Conservation (phyloP, 1,284 basidiomycete species). For the Rhodofomes roseus region DNA sequence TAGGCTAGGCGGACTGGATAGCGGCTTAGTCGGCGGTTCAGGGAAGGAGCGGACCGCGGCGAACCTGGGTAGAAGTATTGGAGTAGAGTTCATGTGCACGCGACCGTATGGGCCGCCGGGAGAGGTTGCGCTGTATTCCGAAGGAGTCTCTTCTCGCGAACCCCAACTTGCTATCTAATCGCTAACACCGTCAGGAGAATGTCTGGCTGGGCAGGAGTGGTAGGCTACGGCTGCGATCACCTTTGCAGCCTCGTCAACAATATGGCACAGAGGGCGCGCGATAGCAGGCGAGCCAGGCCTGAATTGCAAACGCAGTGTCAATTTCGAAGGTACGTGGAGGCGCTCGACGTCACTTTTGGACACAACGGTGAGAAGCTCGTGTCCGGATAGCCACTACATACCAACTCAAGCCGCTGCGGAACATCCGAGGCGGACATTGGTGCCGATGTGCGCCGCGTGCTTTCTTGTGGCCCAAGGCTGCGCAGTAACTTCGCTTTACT, state of each 20-base stretch:
- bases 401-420: too few relatives aligned
- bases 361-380: not conserved
- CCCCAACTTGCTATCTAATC: not conserved
- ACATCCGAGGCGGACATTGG: too few relatives aligned
- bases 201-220: not conserved
- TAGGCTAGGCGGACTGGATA: not conserved
- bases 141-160: not conserved
- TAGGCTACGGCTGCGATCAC: not conserved
- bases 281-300: too few relatives aligned
- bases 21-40: not conserved
- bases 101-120: not conserved
- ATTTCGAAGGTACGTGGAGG: not conserved
- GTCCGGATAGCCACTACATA: not conserved
- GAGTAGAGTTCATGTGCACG: not conserved
- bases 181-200: not conserved
- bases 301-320: too few relatives aligned
- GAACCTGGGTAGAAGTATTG: not conserved
- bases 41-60: not conserved
- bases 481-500: too few relatives aligned
- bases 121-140: not conserved
- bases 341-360: not conserved
- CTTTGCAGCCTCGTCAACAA: not conserved
- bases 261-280: too few relatives aligned
- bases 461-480: too few relatives aligned
- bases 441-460: too few relatives aligned